phyloP scores from a whole-genome alignment of 495 filamentous ascomycete genomes.

The Tuber umbilicatum region DNA sequence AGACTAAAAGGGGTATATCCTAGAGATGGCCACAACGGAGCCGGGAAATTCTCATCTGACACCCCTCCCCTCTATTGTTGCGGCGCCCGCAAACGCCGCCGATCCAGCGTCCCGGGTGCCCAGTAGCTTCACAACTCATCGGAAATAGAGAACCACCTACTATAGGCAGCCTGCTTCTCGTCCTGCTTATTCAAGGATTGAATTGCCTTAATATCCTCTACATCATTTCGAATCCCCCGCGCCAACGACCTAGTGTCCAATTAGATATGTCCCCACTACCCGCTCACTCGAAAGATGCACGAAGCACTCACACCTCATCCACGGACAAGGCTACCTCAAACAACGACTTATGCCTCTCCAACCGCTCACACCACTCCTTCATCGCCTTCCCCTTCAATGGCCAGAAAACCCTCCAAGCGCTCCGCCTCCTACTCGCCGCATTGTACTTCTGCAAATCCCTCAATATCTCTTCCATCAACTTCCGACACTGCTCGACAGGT shows the following conservation, averaged over 20 bases:
- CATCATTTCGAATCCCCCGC: conserved; percentile 6
- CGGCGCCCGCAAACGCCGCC: not conserved
- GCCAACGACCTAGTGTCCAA: conserved; percentile 6
- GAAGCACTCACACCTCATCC: conserved; percentile 16
- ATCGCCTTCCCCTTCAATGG: conserved; percentile 11
- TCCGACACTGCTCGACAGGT: conserved; percentile 8
- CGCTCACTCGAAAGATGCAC: not conserved
- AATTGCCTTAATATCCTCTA: conserved; percentile 6
- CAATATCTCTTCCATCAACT: not conserved
- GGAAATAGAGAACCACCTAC: conserved; percentile 1
- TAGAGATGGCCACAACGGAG: not conserved
- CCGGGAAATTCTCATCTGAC: not conserved
- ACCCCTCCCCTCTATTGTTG: not conserved
- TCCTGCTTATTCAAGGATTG: conserved; percentile 7
- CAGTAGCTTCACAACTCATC: not conserved
- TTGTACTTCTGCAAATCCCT: conserved; percentile 3
- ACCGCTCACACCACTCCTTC: conserved; percentile 5
- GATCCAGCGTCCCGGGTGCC: not conserved
- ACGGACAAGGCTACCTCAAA: conserved; percentile 16
- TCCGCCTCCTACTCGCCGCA: not conserved
- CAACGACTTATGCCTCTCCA: conserved; percentile 20
- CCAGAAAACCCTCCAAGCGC: conserved; percentile 7
- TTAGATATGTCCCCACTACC: not conserved
- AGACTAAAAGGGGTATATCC: not conserved
- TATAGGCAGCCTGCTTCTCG: not conserved